Conservation (phyloP, 768 basidiomycete genomes). For the Daedaleopsis sinensis region DNA sequence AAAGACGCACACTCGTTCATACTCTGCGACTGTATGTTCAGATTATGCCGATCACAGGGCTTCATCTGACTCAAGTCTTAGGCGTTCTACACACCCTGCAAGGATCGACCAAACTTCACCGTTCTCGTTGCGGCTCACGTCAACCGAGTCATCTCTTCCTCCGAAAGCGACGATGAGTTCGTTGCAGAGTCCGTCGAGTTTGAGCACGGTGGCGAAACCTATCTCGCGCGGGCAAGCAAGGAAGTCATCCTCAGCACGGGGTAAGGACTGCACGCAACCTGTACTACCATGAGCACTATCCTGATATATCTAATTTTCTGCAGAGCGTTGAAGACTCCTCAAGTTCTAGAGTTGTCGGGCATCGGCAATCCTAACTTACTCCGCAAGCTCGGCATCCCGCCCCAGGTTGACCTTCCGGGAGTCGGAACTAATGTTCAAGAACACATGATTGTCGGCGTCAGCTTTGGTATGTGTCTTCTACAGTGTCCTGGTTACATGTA, state of each 20-base stretch:
- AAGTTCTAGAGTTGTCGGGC: slow-evolving; percentile 61
- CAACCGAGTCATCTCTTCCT: slow-evolving; percentile 27
- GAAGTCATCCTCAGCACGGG: slow-evolving; percentile 47
- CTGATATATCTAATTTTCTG: neutral
- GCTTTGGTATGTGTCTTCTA: slow-evolving; percentile 27
- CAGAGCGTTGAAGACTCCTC: slow-evolving; percentile 32
- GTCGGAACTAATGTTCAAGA: slow-evolving; percentile 63
- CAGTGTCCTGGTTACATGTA: too few species aligned
- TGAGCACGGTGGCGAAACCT: slow-evolving; percentile 30
- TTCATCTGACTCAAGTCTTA: slow-evolving; percentile 14
- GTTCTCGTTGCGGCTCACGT: slow-evolving; percentile 34
- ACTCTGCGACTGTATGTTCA: slow-evolving; percentile 31
- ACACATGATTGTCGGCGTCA: slow-evolving; percentile 36
- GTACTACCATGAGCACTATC: neutral
- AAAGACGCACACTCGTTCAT: slow-evolving; percentile 20
- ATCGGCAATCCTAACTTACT: slow-evolving; percentile 50
- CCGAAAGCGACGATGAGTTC: slow-evolving; percentile 23
- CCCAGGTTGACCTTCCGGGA: slow-evolving; percentile 44
- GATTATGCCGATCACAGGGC: neutral
- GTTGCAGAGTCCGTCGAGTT: slow-evolving; percentile 54
- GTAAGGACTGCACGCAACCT: neutral
- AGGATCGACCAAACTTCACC: slow-evolving; percentile 32
- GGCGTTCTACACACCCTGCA: slow-evolving; percentile 29
- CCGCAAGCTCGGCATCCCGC: slow-evolving; percentile 39
- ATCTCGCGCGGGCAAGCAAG: slow-evolving; percentile 43